Conservation (phyloP, 1,284 basidiomycete species). For the Termitomyces sp. region DNA sequence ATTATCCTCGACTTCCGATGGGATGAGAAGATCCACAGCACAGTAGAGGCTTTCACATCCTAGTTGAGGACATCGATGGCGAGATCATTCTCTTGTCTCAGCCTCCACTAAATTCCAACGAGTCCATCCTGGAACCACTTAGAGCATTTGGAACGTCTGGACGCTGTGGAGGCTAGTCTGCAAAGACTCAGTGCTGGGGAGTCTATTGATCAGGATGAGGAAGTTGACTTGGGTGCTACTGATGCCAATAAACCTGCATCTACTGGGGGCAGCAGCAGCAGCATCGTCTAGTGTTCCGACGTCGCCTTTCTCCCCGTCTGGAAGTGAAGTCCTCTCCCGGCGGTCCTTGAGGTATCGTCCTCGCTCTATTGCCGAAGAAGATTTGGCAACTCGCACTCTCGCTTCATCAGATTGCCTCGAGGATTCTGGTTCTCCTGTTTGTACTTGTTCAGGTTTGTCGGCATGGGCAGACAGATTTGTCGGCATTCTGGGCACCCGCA, state of each 20-base stretch:
- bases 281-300: conserved; percentile 28
- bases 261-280: conserved; percentile 12
- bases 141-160: conserved; percentile 75
- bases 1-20: conserved; percentile 96
- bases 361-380: conserved; percentile 62
- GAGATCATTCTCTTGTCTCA: conserved; percentile 90
- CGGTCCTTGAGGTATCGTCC: conserved; percentile 51
- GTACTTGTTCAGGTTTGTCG: conserved; percentile 11
- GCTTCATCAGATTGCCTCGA: conserved; percentile 41
- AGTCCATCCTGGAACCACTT: conserved; percentile 78
- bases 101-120: conserved; percentile 74
- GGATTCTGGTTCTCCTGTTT: conserved; percentile 15
- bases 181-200: conserved; percentile 63
- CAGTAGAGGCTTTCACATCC: conserved; percentile 86
- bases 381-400: conserved; percentile 61
- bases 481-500: conserved; percentile 10
- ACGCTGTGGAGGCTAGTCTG: conserved; percentile 74
- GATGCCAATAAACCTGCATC: conserved; percentile 25
- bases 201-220: conserved; percentile 33
- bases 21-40: conserved; percentile 92
- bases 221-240: conserved; percentile 55
- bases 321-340: conserved; percentile 49
- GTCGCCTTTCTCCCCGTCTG: conserved; percentile 45
- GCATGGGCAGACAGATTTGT: no score
- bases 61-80: conserved; percentile 97